A percentile compares a stretch with the other conserved stretches of the same genome.
Evolutionary conservation across 2,329 filamentous ascomycete genomes (phyloP).

Genomic region (Colletotrichum scovillei): DNA sequence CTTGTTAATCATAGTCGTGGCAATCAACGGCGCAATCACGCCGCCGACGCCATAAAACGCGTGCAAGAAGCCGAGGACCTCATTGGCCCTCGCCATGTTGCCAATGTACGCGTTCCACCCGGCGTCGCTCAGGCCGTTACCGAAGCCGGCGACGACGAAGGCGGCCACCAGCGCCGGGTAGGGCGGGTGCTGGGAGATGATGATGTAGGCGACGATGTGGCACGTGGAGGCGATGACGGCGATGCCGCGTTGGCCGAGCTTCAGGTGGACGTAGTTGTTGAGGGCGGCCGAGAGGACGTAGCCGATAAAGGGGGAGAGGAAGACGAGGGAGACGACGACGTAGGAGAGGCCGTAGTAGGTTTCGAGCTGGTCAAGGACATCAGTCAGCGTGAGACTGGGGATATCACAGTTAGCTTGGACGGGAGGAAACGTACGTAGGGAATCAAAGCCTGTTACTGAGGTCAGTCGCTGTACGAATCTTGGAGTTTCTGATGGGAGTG

Average conservation of each 20-base stretch:
- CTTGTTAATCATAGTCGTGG: conserved; percentile 76
- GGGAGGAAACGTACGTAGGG: conserved; percentile 57
- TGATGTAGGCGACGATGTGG: conserved; percentile 73
- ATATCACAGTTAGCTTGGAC: background rate
- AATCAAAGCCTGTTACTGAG: conserved; percentile 54
- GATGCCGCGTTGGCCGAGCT: conserved; percentile 65
- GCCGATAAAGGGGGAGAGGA: conserved; percentile 73
- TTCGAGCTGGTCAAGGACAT: conserved; percentile 36
- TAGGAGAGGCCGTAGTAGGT: conserved; percentile 72
- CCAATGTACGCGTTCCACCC: conserved; percentile 70
- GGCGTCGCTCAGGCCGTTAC: conserved; percentile 73
- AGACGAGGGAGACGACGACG: conserved; percentile 72
- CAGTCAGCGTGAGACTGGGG: conserved; percentile 41
- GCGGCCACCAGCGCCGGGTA: conserved; percentile 74
- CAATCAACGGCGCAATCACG: conserved; percentile 75
- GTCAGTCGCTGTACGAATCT: background rate
- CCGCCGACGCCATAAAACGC: conserved; percentile 77
- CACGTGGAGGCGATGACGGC: conserved; percentile 68
- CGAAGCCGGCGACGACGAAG: conserved; percentile 76
- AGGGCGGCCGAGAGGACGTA: conserved; percentile 70
- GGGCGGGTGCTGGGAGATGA: conserved; percentile 73
- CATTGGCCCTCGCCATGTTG: conserved; percentile 76
- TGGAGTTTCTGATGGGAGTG: background rate
- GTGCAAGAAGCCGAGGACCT: conserved; percentile 76
- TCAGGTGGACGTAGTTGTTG: conserved; percentile 62